Percentiles rank a stretch among this genome's conserved stretches.
Evolutionary conservation across 2,329 filamentous ascomycete species (phyloP).

Genomic region (Pseudogymnoascus sp.): DNA sequence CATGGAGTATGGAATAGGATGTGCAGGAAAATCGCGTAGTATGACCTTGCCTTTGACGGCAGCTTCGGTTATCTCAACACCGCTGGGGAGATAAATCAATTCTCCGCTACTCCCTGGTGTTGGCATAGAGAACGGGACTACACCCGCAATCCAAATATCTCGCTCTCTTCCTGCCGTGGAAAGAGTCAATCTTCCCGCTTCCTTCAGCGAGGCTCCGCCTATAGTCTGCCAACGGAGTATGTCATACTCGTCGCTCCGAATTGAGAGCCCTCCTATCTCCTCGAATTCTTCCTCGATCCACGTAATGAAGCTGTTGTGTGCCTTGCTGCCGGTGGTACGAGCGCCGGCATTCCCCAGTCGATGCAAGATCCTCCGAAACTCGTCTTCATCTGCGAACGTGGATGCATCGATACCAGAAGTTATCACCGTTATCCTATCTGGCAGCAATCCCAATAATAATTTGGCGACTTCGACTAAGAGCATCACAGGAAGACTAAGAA

Average conservation of each 20-base stretch:
- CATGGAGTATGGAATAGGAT: not conserved
- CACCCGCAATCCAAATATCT: not conserved
- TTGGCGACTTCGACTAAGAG: not conserved
- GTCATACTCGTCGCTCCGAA: not conserved
- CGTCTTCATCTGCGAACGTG: too few species aligned
- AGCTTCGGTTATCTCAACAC: not conserved
- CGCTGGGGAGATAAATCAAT: not conserved
- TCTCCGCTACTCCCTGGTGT: not conserved
- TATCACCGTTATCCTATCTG: too few species aligned
- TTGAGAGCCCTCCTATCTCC: not conserved
- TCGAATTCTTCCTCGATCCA: not conserved
- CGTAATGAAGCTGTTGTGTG: too few species aligned
- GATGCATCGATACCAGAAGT: too few species aligned
- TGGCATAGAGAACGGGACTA: not conserved
- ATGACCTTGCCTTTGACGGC: not conserved
- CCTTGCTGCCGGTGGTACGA: too few species aligned
- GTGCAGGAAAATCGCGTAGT: not conserved
- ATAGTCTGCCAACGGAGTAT: not conserved
- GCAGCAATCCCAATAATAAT: not conserved
- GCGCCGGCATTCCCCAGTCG: too few species aligned
- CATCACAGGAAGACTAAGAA: not conserved
- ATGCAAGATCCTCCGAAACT: too few species aligned
- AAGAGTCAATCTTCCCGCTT: not conserved
- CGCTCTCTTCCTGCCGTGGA: not conserved
- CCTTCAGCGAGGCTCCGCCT: not conserved